Conservation (phyloP, 768 basidiomycete species). For the Vishniacozyma victoriae region DNA sequence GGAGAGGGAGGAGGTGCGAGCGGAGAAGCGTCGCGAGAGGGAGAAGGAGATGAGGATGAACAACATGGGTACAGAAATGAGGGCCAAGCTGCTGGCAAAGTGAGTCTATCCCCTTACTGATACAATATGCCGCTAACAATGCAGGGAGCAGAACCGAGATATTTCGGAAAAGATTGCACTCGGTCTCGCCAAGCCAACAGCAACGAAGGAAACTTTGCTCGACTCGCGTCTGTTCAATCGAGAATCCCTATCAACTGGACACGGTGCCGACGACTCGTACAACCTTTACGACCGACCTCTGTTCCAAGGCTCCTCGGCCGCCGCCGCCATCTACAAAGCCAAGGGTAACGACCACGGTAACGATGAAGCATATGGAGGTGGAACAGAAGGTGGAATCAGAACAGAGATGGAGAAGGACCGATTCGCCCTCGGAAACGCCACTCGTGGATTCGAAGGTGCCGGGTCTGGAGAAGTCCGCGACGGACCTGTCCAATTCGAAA, state of each 20-base stretch:
- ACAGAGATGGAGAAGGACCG: constrained; percentile 88
- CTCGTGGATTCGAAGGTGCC: constrained; percentile 83
- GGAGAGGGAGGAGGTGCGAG: constrained; percentile 82
- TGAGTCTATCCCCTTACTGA: no score
- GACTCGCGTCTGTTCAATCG: constrained; percentile 97
- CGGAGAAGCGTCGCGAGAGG: constrained; percentile 85
- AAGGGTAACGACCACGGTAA: constrained; percentile 69
- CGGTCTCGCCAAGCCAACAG: constrained; percentile 91
- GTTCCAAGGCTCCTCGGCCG: constrained; percentile 92
- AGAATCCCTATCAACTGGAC: constrained; percentile 71
- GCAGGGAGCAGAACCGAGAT: constrained; percentile 86
- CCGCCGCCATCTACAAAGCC: constrained; percentile 99
- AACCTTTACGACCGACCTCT: constrained; percentile 89
- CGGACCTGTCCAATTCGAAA: constrained; percentile 98
- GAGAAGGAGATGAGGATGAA: constrained; percentile 98
- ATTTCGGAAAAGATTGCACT: constrained; percentile 99
- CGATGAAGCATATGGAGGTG: constrained; percentile 88
- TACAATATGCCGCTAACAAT: neutral
- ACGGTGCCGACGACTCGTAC: constrained; percentile 91
- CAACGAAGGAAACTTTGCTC: constrained; percentile 94
- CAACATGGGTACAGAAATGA: constrained; percentile 96
- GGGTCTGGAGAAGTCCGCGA: constrained; percentile 74
- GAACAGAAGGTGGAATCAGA: constrained; percentile 89
- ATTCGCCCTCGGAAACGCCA: constrained; percentile 78
- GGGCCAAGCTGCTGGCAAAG: constrained; percentile 90